These are phyloP conservation scores for Hypoxylon sp. DNA, from an alignment of 2,329 filamentous ascomycete species.

Conservation along the genomic window DNA sequence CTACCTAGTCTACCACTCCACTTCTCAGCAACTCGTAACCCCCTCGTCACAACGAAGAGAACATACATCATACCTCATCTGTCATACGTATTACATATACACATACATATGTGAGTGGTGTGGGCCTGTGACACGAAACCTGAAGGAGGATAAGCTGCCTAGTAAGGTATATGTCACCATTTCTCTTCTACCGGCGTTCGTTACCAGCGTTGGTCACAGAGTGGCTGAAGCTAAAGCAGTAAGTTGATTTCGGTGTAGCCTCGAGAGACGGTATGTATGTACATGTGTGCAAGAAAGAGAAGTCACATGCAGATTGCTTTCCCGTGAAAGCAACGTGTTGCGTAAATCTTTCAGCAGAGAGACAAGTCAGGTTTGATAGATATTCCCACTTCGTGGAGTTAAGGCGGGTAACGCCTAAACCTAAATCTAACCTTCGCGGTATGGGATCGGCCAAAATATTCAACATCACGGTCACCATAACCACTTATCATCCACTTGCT, in stretches of 20 bases:
- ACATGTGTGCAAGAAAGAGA: neutral
- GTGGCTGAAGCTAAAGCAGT: neutral
- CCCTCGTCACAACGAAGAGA: conserved; percentile 3
- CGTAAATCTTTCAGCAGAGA: neutral
- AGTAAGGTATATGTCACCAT: conserved; percentile 4
- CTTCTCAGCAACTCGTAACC: neutral
- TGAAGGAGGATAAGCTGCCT: neutral
- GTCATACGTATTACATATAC: too few relatives aligned
- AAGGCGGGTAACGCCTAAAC: conserved; percentile 2
- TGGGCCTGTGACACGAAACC: neutral
- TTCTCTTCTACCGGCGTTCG: neutral
- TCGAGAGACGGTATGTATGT: neutral
- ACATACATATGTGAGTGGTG: neutral
- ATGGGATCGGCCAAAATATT: conserved; percentile 17
- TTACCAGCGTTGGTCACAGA: neutral
- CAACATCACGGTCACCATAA: conserved; percentile 4
- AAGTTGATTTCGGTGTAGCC: neutral
- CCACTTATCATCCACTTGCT: neutral
- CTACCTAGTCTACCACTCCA: neutral
- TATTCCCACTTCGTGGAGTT: neutral
- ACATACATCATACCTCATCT: too few relatives aligned
- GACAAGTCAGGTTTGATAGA: conserved; percentile 1
- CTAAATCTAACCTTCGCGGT: conserved; percentile 2
- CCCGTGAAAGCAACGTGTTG: conserved; percentile 14
- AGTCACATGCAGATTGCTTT: neutral